These are phyloP conservation scores for Hypoxylon sp. DNA, from an alignment of 2,329 filamentous ascomycete species.

Conservation along the genomic window DNA sequence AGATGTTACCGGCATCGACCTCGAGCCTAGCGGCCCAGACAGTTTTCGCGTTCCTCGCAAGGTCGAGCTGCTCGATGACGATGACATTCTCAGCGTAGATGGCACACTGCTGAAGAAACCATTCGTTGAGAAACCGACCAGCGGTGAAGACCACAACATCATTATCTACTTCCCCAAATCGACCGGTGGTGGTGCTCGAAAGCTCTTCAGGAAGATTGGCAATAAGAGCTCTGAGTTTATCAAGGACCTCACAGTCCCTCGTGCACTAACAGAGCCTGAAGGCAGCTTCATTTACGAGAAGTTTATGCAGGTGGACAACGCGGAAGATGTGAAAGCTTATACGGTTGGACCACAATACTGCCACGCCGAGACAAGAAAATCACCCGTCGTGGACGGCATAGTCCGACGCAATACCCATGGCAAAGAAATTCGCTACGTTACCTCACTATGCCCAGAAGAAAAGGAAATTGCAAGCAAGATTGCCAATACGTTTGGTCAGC, in stretches of 20 bases:
- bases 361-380: conserved; percentile 96
- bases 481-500: conserved; percentile 88
- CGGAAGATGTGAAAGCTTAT: conserved; percentile 98
- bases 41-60: conserved; percentile 63
- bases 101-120: conserved; percentile 84
- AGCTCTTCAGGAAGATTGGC: conserved; percentile 95
- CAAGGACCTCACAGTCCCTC: conserved; percentile 75
- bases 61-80: conserved; percentile 88
- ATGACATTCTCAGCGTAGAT: conserved; percentile 88
- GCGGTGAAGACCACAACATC: conserved; percentile 98
- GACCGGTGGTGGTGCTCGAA: conserved; percentile 85
- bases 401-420: conserved; percentile 96
- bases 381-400: conserved; percentile 93
- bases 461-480: conserved; percentile 89
- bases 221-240: conserved; percentile 99
- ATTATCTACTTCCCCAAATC: conserved; percentile 95
- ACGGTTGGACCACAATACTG: conserved; percentile 94
- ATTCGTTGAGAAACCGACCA: conserved; percentile 98
- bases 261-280: conserved; percentile 80
- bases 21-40: conserved; percentile 76
- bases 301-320: conserved; percentile 95
- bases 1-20: conserved; percentile 77
- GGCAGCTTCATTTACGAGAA: conserved; percentile 97
- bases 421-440: conserved; percentile 96
- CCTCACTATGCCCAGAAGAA: conserved; percentile 81